phyloP scores from a whole-genome alignment of 768 basidiomycete species.

The Leccinum boreale region DNA sequence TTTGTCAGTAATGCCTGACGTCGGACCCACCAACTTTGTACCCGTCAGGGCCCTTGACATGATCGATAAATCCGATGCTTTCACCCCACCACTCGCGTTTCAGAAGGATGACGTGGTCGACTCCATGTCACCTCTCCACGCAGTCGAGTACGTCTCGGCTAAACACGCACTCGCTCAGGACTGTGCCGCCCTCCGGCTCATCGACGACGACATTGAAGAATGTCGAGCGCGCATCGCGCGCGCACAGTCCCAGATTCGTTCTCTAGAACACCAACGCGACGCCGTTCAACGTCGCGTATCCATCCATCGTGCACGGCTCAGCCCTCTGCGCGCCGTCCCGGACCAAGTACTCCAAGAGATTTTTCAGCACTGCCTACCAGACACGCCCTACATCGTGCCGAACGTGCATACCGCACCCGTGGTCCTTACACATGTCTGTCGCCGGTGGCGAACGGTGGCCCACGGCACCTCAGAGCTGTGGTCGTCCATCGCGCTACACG shows the following conservation, averaged over 20 bases:
- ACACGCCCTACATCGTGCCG: slow-evolving; percentile 23
- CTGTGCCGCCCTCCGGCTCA: slow-evolving; percentile 9
- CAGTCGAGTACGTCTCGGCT: slow-evolving; percentile 18
- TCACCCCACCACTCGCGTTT: background rate
- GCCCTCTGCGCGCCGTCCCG: slow-evolving; percentile 27
- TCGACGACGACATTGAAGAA: slow-evolving; percentile 17
- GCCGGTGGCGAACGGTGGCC: slow-evolving; percentile 29
- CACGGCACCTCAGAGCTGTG: slow-evolving; percentile 32
- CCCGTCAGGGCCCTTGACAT: background rate
- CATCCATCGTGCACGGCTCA: slow-evolving; percentile 27
- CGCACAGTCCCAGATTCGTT: slow-evolving; percentile 11
- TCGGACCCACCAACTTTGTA: background rate
- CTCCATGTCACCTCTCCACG: slow-evolving; percentile 21
- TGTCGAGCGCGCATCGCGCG: slow-evolving; percentile 15
- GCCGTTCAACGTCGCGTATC: slow-evolving; percentile 14
- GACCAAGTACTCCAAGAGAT: slow-evolving; percentile 33
- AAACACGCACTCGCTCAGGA: slow-evolving; percentile 19
- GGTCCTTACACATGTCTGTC: slow-evolving; percentile 33
- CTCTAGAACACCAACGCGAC: slow-evolving; percentile 20
- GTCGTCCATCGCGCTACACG: slow-evolving; percentile 26
- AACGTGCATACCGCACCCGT: slow-evolving; percentile 25
- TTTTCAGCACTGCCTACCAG: slow-evolving; percentile 26
- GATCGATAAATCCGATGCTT: background rate
- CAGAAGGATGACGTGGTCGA: slow-evolving; percentile 15
- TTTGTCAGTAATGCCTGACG: slow-evolving; percentile 2